Evolutionary conservation across 768 basidiomycete species (phyloP).

Genomic region (Calocybe gangraenosa): DNA sequence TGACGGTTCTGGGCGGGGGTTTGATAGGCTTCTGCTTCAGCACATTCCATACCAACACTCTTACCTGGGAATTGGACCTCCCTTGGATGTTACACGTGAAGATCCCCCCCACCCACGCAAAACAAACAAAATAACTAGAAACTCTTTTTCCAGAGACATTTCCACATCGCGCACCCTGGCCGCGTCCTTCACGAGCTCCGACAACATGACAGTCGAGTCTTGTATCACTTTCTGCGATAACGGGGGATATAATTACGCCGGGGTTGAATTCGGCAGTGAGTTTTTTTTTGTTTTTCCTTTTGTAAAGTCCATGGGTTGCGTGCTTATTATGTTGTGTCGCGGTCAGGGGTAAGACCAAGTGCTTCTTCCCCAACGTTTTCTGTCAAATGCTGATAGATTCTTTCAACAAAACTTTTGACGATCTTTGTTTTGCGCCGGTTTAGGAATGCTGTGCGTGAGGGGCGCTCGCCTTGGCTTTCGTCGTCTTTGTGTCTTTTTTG

Average conservation of each 20-base stretch:
- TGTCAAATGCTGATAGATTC: slow-evolving; percentile 2
- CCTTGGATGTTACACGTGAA: slow-evolving; percentile 8
- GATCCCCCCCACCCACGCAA: neutral
- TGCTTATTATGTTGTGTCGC: neutral
- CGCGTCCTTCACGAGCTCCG: slow-evolving; percentile 35
- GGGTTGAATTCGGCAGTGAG: slow-evolving; percentile 58
- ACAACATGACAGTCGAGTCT: slow-evolving; percentile 50
- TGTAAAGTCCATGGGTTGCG: neutral
- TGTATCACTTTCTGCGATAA: slow-evolving; percentile 34
- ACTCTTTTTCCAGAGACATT: slow-evolving; percentile 24
- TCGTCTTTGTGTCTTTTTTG: neutral
- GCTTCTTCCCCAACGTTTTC: neutral
- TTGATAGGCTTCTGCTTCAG: neutral
- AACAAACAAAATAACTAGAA: neutral
- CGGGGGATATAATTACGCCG: slow-evolving; percentile 48
- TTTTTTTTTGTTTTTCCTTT: slow-evolving; percentile 1
- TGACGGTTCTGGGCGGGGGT: neutral
- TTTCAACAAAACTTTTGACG: too few species aligned
- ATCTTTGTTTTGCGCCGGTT: neutral
- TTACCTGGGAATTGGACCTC: slow-evolving; percentile 9
- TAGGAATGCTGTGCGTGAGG: slow-evolving; percentile 39
- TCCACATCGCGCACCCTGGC: slow-evolving; percentile 49
- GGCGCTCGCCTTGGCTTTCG: too few species aligned
- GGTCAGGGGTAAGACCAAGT: slow-evolving; percentile 12
- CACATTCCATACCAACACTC: slow-evolving; percentile 4